Conservation (phyloP, 257 asterid species). For the Handroanthus guayacan region DNA sequence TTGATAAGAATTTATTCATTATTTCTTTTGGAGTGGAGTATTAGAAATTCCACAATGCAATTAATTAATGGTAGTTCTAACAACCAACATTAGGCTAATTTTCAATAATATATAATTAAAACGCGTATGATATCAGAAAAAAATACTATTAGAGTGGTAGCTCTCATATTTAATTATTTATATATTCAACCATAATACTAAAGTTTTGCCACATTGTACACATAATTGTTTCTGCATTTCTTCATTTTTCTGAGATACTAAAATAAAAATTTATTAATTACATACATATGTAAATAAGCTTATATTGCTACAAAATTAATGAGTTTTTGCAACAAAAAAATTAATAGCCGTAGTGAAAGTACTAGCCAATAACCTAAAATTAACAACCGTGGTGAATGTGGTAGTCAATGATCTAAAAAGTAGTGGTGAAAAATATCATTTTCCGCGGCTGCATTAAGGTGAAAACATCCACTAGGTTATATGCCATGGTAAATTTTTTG, state of each 20-base stretch:
- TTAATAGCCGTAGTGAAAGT: too few relatives aligned
- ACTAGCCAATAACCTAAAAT: too few relatives aligned
- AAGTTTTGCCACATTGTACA: background rate
- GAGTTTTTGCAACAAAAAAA: too few relatives aligned
- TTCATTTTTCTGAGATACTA: background rate
- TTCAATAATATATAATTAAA: background rate
- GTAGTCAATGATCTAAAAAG: too few relatives aligned
- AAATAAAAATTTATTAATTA: too few relatives aligned
- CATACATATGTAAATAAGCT: too few relatives aligned
- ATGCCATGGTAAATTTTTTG: too few relatives aligned
- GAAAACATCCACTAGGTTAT: too few relatives aligned
- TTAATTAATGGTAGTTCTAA: background rate
- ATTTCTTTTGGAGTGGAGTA: background rate
- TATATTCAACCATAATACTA: background rate
- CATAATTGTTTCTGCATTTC: background rate
- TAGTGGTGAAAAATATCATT: too few relatives aligned
- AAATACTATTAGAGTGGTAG: background rate
- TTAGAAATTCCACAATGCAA: background rate
- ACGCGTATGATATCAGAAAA: background rate
- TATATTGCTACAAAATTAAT: too few relatives aligned
- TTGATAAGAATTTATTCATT: background rate
- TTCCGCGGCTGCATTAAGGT: too few relatives aligned
- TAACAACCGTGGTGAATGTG: too few relatives aligned
- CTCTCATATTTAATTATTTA: background rate
- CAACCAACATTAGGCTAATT: conserved; percentile 6